Evolutionary conservation across 2,329 filamentous ascomycete species (phyloP), one percentile per base, ranked within the genome.

Genomic region (Cryphonectria nitschkei): DNA sequence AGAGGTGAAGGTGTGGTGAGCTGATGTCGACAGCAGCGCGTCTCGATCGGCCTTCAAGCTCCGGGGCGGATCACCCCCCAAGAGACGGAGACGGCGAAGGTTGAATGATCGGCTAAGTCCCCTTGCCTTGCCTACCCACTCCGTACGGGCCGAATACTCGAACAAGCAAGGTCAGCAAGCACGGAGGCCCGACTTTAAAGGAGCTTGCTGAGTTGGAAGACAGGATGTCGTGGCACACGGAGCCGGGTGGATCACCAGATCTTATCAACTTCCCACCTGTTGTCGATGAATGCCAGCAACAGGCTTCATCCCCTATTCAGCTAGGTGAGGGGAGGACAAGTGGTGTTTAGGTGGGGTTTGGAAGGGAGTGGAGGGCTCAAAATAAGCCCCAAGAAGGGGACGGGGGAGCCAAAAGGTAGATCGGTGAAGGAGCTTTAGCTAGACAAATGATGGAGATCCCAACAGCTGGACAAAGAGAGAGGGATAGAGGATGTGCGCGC

Each of bases 81-180:
- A 8, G 19, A 39, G 39, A 43, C 37, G 46, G 46, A 50, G 46
- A 19, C 46, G 46, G 54, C 65, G 65, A 54, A 67, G 52, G 50
- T 9, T 60, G 50, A 66, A 19, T 60, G 50, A 66, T 54, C 64
- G 64, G 64, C 64, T 54, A 39, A 66, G 16, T 46, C 61, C 61
- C 26, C 58, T 34, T 46, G 34, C 37, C 43, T 50, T 50, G 41
- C 41, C 62, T 50, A 65, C 26, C 62, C 62, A 65, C 62, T 32
- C 62, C 39, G 62, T 65, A 50, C 62, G 62, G 62, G 62, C 62
- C 62, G 62, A 50, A 16, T 26, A 8, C 62, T 50, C 43, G 13
- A 43, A 34, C 8, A 32, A 16, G 43, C 43, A 14, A 50, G 62
- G 29, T 22, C 41, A 29, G 64, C 64, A 56, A 56, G 50, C 46